These are phyloP conservation scores for Colletotrichum cereale DNA, from an alignment of 2,329 filamentous ascomycete species.

Conservation along the genomic window DNA sequence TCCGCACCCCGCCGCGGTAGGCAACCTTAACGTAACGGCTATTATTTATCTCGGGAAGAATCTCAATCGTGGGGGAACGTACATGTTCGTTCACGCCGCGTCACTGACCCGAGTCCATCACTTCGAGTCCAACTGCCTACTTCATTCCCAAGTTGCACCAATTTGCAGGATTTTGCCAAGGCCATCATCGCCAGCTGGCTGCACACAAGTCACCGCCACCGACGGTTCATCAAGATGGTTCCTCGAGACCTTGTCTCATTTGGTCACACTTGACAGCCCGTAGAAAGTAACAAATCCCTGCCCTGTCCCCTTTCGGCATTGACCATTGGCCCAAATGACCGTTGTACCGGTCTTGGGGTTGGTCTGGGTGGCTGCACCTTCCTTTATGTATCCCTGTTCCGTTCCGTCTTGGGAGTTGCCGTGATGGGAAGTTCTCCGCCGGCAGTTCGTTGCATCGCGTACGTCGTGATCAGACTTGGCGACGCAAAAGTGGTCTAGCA, in stretches of 20 bases:
- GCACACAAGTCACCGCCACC: not conserved
- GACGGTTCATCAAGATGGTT: not conserved
- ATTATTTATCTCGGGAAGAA: not conserved
- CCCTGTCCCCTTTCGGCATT: not conserved
- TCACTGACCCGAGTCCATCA: not conserved
- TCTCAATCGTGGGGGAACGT: not conserved
- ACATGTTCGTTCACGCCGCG: not conserved
- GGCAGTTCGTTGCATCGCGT: constrained; percentile 39
- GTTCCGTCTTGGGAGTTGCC: constrained; percentile 35
- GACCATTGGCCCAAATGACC: not conserved
- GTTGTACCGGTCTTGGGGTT: not conserved
- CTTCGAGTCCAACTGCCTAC: not conserved
- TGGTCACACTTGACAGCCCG: not conserved
- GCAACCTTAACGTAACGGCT: constrained; percentile 35
- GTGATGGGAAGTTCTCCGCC: constrained; percentile 37
- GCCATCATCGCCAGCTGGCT: constrained; percentile 27
- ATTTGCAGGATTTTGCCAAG: constrained; percentile 7
- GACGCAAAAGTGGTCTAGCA: not conserved
- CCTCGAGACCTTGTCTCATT: constrained; percentile 1
- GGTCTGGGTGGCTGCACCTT: constrained; percentile 8
- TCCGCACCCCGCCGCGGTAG: not conserved
- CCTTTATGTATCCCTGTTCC: constrained; percentile 10
- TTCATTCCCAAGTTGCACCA: not conserved
- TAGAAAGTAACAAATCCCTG: not conserved
- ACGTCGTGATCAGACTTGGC: constrained; percentile 33